Base-by-base conservation (phyloP, 2,329 filamentous ascomycete genomes). In the Arthrobotrys megalospora region DNA sequence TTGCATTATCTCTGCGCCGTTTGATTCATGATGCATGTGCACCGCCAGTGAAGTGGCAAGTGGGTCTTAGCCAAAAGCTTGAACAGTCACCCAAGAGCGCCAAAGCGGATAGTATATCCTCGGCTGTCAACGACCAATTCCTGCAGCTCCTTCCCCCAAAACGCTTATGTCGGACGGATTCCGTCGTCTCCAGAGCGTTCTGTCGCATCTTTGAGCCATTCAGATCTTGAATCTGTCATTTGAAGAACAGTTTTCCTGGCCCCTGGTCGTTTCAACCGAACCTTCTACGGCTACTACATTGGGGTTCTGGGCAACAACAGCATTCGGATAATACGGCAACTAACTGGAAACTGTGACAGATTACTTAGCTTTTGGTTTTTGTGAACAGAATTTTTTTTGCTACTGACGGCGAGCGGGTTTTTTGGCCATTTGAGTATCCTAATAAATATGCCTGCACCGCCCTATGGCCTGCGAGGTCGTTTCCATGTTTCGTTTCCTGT, bases 281-380 rank as follows among this genome's bases (percentile, higher is more conserved):
- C 48, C 60, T 55, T 63, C 24, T 24, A 24, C 14, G 28, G 24
- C 60, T 58, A 66, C 50, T 66, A 60, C 55, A 53, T 77, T 45
- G 41, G 60, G 43, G 32, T 55, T 21, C 66, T 69, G 65, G 66
- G 66, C 66, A 70, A 71, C 60, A 50, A 63, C 53, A 41, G 21
- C 60, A 36, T 28, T 71, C 73, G 73, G 73, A 67, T 77, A 76
- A 71, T 66, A 41, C 73, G 73, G 73, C 73, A 77, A 66, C 73
- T 67, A 65, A 63, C 36, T 67, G 43, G 21, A 5, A 63, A 52
- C 45, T 6, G 45, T 53, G 55, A 71, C 67, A 71, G 19, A 45
- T 32, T 36, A 36, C 36, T 38, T 36, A 60, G 43, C 41, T 63
- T 60, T 70, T 71, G 12, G 53, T 36, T 48, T 62, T 38, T 28